These are phyloP conservation scores for Westerdykella ornata DNA, from an alignment of 2,329 filamentous ascomycete species.

Conservation along the genomic window DNA sequence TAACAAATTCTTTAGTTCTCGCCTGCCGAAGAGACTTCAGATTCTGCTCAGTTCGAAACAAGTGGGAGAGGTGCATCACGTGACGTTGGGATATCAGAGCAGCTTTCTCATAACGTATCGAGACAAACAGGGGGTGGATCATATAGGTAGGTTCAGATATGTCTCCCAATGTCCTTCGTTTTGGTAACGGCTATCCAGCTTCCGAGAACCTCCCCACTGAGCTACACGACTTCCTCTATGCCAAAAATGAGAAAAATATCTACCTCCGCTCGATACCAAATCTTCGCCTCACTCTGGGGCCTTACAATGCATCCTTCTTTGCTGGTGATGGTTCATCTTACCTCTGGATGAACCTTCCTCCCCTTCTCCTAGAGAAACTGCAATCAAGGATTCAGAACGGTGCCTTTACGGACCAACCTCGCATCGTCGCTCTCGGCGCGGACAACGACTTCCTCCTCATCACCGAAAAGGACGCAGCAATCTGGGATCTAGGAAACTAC, in stretches of 20 bases:
- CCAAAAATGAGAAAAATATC: conserved; percentile 8
- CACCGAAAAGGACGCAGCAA: conserved; percentile 23
- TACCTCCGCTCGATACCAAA: conserved; percentile 18
- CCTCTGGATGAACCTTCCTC: conserved; percentile 30
- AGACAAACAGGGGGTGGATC: conserved; percentile 18
- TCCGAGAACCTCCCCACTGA: conserved; percentile 21
- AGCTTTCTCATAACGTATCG: conserved; percentile 33
- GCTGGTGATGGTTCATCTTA: conserved; percentile 23
- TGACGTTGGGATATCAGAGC: conserved; percentile 28
- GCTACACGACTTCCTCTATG: conserved; percentile 21
- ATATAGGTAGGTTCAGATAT: conserved; percentile 13
- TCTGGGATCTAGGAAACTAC: conserved; percentile 27
- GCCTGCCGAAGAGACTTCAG: conserved; percentile 23
- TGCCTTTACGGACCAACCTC: conserved; percentile 26
- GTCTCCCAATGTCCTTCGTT: neutral
- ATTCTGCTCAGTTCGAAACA: conserved; percentile 19
- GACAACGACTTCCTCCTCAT: conserved; percentile 25
- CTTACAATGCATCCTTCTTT: conserved; percentile 31
- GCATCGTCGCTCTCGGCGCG: conserved; percentile 28
- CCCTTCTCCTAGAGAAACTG: conserved; percentile 16
- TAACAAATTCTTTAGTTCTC: conserved; percentile 13
- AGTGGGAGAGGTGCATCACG: conserved; percentile 22
- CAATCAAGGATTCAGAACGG: conserved; percentile 25
- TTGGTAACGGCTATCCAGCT: conserved; percentile 5
- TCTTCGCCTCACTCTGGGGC: conserved; percentile 26